phyloP scores from a whole-genome alignment of 108 stramenopile genomes.

The Skeletonema menzelii region DNA sequence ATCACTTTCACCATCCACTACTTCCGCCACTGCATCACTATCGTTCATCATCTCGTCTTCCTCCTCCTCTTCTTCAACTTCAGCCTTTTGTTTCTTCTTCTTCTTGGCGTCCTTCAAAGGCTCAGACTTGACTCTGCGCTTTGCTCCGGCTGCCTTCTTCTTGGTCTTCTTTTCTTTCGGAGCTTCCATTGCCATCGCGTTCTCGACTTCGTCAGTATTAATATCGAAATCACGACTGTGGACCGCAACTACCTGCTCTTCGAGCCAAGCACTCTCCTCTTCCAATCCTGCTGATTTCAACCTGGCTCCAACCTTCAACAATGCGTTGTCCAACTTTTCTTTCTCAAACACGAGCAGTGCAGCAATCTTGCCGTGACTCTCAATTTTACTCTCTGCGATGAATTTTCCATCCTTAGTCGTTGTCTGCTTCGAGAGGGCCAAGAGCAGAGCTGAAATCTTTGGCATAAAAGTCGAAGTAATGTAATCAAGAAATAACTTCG shows the following conservation, averaged over 20 bases:
- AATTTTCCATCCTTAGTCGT: conserved; percentile 37
- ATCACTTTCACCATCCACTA: neutral
- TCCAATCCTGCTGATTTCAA: conserved; percentile 32
- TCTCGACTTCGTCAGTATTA: conserved; percentile 16
- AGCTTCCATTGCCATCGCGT: conserved; percentile 41
- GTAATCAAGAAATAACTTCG: conserved; percentile 24
- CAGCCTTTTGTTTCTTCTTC: conserved; percentile 9
- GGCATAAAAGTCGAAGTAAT: conserved; percentile 20
- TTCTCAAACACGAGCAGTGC: conserved; percentile 49
- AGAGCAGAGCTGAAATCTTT: conserved; percentile 29
- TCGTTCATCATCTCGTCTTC: neutral
- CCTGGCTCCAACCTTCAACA: conserved; percentile 34
- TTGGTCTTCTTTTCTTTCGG: conserved; percentile 13
- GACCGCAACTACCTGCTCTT: conserved; percentile 32
- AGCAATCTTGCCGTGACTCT: conserved; percentile 40
- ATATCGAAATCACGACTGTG: conserved; percentile 32
- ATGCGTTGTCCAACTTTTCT: conserved; percentile 44
- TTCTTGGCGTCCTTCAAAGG: conserved; percentile 18
- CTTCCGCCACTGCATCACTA: neutral
- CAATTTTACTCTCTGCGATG: conserved; percentile 47
- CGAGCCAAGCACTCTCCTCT: conserved; percentile 40
- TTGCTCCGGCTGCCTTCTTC: conserved; percentile 30
- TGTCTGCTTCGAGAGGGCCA: conserved; percentile 33
- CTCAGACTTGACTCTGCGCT: conserved; percentile 29
- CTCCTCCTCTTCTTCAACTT: conserved; percentile 5